Conservation (phyloP, 1,284 basidiomycete species). For the Ceraceosorus guamensis region DNA sequence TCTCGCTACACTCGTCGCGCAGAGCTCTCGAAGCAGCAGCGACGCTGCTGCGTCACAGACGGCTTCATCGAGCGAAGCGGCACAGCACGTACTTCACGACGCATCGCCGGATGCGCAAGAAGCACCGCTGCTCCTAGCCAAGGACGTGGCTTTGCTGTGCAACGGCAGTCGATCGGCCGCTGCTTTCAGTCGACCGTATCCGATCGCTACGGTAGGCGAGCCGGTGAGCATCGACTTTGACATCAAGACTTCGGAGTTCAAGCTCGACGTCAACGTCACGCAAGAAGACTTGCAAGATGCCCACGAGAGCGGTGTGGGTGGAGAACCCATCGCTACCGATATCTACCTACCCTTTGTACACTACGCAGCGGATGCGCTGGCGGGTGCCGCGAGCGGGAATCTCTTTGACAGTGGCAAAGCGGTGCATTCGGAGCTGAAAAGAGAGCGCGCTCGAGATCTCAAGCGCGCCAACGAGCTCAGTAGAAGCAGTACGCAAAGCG, state of each 20-base stretch:
- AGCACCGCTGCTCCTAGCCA: neutral
- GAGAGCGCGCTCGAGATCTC: conserved; percentile 10
- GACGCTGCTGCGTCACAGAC: conserved; percentile 10
- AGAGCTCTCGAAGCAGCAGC: conserved; percentile 4
- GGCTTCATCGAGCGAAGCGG: neutral
- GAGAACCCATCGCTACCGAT: conserved; percentile 58
- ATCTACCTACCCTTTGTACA: conserved; percentile 83
- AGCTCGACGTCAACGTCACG: conserved; percentile 18
- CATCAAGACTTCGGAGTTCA: conserved; percentile 32
- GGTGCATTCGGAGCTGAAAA: conserved; percentile 18
- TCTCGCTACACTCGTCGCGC: neutral
- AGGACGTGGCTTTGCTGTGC: conserved; percentile 4
- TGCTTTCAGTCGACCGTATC: conserved; percentile 36
- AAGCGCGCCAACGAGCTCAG: conserved; percentile 12
- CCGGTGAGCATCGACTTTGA: conserved; percentile 35
- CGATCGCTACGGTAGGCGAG: conserved; percentile 28
- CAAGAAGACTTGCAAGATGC: conserved; percentile 11
- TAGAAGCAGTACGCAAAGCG: conserved; percentile 1
- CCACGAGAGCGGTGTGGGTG: conserved; percentile 44
- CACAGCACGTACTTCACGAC: neutral
- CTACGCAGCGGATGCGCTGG: conserved; percentile 59
- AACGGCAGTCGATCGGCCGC: conserved; percentile 29
- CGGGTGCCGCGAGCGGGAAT: conserved; percentile 22
- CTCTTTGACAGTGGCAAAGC: conserved; percentile 13
- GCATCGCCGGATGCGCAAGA: neutral